Conservation (phyloP, 2,329 filamentous ascomycete genomes). For the Claviceps arundinis region DNA sequence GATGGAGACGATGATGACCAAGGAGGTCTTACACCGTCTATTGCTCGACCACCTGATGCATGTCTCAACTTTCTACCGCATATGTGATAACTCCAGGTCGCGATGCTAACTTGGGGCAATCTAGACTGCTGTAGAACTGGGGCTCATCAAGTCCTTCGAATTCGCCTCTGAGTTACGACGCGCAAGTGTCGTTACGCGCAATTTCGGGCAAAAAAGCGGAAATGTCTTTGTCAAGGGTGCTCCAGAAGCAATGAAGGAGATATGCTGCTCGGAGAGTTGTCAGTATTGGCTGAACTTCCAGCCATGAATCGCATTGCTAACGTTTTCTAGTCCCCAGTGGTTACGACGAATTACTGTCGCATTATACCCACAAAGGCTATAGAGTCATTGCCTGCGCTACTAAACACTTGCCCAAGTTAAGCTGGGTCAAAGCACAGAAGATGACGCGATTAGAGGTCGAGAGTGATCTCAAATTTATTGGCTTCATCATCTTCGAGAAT, state of each 20-base stretch:
- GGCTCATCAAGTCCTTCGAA: conserved; percentile 83
- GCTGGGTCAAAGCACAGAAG: conserved; percentile 89
- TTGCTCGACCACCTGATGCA: conserved; percentile 64
- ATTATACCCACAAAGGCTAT: conserved; percentile 92
- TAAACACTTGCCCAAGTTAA: conserved; percentile 75
- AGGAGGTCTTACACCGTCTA: conserved; percentile 66
- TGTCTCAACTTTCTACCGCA: conserved; percentile 1
- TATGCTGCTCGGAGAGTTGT: conserved; percentile 74
- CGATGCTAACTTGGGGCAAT: conserved; percentile 5
- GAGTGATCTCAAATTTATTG: conserved; percentile 70
- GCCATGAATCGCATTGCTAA: conserved; percentile 6
- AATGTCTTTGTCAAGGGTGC: conserved; percentile 93
- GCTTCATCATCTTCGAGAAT: conserved; percentile 98
- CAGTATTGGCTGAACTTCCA: conserved; percentile 20
- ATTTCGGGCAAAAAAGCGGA: conserved; percentile 72
- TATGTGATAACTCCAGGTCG: conserved; percentile 8
- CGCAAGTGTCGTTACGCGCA: conserved; percentile 83
- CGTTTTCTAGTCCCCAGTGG: conserved; percentile 54
- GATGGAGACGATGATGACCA: conserved; percentile 62
- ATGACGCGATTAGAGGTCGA: conserved; percentile 82
- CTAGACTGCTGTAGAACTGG: conserved; percentile 60
- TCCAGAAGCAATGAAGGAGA: conserved; percentile 90
- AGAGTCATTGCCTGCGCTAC: conserved; percentile 92
- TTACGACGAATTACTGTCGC: conserved; percentile 76
- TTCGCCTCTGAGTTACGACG: conserved; percentile 87